phyloP scores from a whole-genome alignment of 208 protist genomes.

The Wallacemonas sp. region DNA sequence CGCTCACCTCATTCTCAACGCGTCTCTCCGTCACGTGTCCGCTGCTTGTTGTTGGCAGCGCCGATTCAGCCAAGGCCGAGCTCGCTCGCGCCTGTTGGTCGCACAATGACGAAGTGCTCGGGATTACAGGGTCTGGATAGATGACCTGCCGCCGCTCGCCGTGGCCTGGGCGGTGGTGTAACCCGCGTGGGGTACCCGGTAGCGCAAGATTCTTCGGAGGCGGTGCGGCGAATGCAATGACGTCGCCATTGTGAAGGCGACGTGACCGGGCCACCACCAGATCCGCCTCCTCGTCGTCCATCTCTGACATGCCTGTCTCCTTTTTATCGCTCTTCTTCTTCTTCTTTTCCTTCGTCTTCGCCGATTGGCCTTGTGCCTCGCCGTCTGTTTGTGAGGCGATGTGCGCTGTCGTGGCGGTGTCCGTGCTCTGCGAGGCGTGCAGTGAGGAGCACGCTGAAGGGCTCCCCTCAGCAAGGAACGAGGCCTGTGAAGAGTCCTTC shows the following conservation, averaged over 20 bases:
- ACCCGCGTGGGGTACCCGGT: background rate
- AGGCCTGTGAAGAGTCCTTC: too few species aligned
- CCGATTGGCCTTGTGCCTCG: too few species aligned
- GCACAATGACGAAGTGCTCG: background rate
- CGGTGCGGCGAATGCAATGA: constrained; percentile 4
- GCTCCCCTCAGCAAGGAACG: too few species aligned
- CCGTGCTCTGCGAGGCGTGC: too few species aligned
- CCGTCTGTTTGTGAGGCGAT: background rate
- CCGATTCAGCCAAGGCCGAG: background rate
- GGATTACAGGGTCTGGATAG: constrained; percentile 13
- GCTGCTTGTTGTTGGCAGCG: too few species aligned
- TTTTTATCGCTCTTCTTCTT: background rate
- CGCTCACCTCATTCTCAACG: too few species aligned
- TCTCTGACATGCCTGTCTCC: background rate
- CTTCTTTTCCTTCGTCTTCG: background rate
- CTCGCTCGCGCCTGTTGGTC: background rate
- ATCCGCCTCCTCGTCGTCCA: background rate
- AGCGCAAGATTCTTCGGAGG: constrained; percentile 9
- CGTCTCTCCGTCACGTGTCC: background rate
- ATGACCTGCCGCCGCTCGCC: constrained; percentile 9
- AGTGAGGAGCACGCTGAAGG: too few species aligned
- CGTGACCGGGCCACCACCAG: background rate
- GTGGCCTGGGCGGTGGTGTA: background rate
- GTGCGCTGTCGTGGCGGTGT: background rate
- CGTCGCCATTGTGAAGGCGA: constrained; percentile 10